These are phyloP conservation scores for Euphorbia celastroides DNA, from an alignment of 441 rosid species.

Conservation along the genomic window DNA sequence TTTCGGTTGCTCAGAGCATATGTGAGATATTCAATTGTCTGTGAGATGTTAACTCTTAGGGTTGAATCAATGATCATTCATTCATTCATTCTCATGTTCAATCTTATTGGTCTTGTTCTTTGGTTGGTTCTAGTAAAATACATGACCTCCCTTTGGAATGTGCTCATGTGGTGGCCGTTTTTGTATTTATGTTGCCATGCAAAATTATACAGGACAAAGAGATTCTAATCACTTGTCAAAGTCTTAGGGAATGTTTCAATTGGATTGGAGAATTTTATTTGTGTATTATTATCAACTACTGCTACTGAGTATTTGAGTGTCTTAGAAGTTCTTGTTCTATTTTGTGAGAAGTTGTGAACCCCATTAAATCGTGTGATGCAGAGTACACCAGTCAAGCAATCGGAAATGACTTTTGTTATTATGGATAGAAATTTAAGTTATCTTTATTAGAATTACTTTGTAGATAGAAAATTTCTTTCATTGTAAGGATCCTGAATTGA, in stretches of 20 bases:
- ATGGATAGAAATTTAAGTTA: too few relatives aligned
- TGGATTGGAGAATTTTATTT: background rate
- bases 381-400: too few relatives aligned
- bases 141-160: background rate
- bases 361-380: background rate
- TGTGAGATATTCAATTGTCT: too few relatives aligned
- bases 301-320: background rate
- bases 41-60: too few relatives aligned
- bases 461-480: too few relatives aligned
- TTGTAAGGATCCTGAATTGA: too few relatives aligned
- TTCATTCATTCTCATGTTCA: slow-evolving; percentile 1
- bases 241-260: background rate
- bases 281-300: background rate
- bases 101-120: background rate
- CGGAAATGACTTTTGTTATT: too few relatives aligned
- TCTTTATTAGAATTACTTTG: too few relatives aligned
- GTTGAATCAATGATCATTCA: too few relatives aligned
- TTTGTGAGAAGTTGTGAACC: background rate
- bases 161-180: background rate
- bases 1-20: too few relatives aligned
- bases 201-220: background rate
- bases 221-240: background rate
- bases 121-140: background rate
- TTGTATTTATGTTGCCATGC: background rate
- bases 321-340: background rate